Base-by-base conservation (phyloP, 176 grass and related monocot species). In the Elaeis guineensis region DNA sequence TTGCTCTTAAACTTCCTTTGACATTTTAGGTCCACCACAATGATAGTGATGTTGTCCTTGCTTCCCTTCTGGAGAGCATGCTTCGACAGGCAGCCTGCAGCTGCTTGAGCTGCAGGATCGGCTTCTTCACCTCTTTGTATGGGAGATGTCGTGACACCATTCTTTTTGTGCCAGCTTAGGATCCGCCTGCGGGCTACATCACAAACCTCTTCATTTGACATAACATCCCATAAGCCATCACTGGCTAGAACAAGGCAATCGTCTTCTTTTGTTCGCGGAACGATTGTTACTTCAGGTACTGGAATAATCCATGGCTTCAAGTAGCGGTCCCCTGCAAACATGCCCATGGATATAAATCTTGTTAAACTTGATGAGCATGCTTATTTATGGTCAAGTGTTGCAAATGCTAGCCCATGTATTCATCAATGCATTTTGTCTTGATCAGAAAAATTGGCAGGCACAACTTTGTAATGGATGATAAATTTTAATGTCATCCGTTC, bases 141-240 rank as follows among this genome's bases (percentile, higher is more conserved):
- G 4, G 63, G 28, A 30, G 28, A 74, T 52, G 66, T 18, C 30
- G 64, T 4, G 22, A 54, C 61, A 22, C 63, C 52, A 65, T 95
- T 89, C 63, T 86, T 95, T 60, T 95, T 95, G 79, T 95, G 86
- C 90, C 90, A 95, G 25, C 72, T 25, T 19, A 83, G 86, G 66
- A 95, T 95, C 19, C 87, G 83, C 35, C 74, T 78, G 22, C 83
- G 74, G 12, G 83, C 88, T n/a, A 74, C 62, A 73, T 52, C 87
- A 61, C 85, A 95, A 17, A 81, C 90, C 60, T 95, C 90, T 86
- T 95, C 78, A 39, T 89, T 95, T 1, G 85, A 72, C 52, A 95
- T 60, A 0, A 89, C 85, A 22, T 95, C 90, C 90, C 90, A 89
- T 9, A 95, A 70, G 17, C 90, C 90, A 52, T 95, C 90, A 25